phyloP scores from a whole-genome alignment of 2,329 filamentous ascomycete species.

The Lachnellula suecica region DNA sequence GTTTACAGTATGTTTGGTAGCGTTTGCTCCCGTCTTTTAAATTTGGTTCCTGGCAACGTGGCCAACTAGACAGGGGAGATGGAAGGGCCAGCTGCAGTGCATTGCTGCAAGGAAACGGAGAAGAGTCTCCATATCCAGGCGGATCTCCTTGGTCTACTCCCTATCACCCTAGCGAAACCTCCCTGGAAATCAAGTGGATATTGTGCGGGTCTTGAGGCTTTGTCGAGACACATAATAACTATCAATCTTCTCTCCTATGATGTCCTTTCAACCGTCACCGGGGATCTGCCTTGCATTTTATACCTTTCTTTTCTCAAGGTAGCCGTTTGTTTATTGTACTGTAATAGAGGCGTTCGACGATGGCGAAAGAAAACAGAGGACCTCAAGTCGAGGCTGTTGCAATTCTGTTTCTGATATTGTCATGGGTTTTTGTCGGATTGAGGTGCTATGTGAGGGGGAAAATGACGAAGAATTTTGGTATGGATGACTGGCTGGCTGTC shows the following conservation, averaged over 20 bases:
- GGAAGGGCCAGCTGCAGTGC: not conserved
- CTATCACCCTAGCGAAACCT: not conserved
- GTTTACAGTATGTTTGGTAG: too few relatives aligned
- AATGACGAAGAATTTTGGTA: conserved; percentile 41
- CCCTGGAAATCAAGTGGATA: not conserved
- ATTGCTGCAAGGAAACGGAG: not conserved
- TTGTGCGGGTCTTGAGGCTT: not conserved
- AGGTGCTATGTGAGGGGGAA: conserved; percentile 45
- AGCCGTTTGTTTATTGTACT: not conserved
- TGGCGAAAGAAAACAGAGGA: conserved; percentile 16
- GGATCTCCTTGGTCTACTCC: not conserved
- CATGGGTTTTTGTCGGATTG: conserved; percentile 40
- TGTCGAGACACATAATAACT: not conserved
- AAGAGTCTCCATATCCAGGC: not conserved
- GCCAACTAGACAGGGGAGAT: not conserved
- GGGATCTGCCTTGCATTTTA: not conserved
- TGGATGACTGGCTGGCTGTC: conserved; percentile 50
- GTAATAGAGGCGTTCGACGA: not conserved
- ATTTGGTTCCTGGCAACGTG: too few relatives aligned
- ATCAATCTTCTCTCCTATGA: not conserved
- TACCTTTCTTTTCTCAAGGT: not conserved
- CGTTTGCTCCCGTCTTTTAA: not conserved
- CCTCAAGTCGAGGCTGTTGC: conserved; percentile 19
- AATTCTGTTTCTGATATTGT: conserved; percentile 33
- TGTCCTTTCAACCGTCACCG: not conserved